Base-by-base conservation (phyloP, 1,284 basidiomycete genomes). In the Mrakiaceae sp. region DNA sequence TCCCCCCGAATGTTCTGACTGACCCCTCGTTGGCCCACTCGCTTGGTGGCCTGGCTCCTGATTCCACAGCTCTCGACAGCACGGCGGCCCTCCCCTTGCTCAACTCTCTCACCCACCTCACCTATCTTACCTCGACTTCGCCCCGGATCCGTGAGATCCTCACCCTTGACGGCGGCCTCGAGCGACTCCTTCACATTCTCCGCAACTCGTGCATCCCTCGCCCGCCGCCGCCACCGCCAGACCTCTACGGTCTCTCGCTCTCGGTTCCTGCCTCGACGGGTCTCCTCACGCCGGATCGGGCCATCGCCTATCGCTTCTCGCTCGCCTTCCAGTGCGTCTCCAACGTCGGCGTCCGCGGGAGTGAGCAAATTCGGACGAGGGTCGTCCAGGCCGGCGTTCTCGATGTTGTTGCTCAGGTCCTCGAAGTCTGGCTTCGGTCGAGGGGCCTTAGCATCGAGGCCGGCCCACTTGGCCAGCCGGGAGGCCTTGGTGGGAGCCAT, bases 121-220 rank as follows among this genome's bases (percentile, higher is more conserved):
- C 90, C 60, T 96, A 97, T 78, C 87, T 99, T 70, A 97, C 95
- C 6, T 94, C 93, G 2, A 98, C 95, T 5, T 97, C 93, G 0
- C 94, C 95, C 3, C 85, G 94, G 67, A 98, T 99, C 78, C 86
- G 95, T 61, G 96, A 99, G 78, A 97, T 97, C 73, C 88, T 99
- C 81, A 95, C 93, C 54, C 86, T 90, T 80, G 95, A 98, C 75
- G 95, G 95, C 66, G 95, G 96, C 2, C 84, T 99, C 52, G 95
- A 98, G 74, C 86, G 94, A 40, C 85, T 99, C 50, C 88, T 98
- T 47, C 86, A 89, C 66, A 92, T 99, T 69, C 80, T 93, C n/a
- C 86, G 87, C 72, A 87, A 92, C 69, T 90, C 90, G 69, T 90
- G 72, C 52, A 69, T 77, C 7, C 75, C 75, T 0, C 72, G 73